A percentile compares a stretch with the other conserved stretches of the same genome.
Evolutionary conservation across 441 rosid species (phyloP).

Genomic region (Populus hybrid): DNA sequence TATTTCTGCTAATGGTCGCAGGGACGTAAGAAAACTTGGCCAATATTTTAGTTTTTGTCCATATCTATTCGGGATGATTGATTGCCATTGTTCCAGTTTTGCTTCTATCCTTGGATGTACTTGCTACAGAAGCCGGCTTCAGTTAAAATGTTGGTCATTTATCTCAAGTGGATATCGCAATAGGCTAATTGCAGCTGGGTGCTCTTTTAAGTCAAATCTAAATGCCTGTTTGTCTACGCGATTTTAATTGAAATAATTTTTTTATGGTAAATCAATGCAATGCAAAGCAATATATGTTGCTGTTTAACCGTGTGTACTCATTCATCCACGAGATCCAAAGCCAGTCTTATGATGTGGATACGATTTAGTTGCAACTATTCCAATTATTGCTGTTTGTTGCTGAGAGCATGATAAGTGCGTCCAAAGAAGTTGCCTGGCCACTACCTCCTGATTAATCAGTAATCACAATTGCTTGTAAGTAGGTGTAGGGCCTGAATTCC

Average conservation of each 20-base stretch:
- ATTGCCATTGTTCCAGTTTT: background rate
- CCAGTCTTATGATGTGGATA: no score
- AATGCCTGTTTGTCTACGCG: no score
- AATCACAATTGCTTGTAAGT: background rate
- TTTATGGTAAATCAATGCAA: no score
- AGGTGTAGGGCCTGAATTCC: background rate
- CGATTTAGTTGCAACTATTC: background rate
- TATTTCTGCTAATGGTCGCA: background rate
- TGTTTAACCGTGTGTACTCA: no score
- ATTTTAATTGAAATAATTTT: no score
- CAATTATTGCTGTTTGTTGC: background rate
- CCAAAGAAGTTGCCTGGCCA: background rate
- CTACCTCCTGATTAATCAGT: background rate
- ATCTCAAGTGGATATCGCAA: background rate
- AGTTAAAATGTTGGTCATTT: background rate
- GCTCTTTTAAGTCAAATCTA: no score
- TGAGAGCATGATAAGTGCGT: background rate
- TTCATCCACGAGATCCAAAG: no score
- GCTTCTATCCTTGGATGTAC: no score
- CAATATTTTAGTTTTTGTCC: background rate
- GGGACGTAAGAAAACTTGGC: background rate
- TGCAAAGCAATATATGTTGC: no score
- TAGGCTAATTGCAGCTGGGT: no score
- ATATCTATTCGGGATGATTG: background rate
- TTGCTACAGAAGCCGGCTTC: background rate